Conservation (phyloP, 176 grass and related monocot genomes). For the Raddia guianensis region DNA sequence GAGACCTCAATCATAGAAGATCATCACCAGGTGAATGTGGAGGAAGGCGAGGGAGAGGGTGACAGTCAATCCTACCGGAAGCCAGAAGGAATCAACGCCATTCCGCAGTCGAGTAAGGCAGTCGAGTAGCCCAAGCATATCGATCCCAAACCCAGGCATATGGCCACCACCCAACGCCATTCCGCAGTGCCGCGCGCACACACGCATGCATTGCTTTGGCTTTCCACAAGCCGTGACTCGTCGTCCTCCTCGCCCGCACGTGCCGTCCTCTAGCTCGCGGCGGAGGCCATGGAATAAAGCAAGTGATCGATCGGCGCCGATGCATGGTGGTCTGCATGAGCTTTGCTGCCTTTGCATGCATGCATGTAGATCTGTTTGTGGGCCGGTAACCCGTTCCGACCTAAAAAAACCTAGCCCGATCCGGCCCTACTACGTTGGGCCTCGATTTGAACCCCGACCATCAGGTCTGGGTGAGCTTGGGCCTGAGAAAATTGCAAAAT, state of each 20-base stretch:
- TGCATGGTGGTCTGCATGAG: constrained; percentile 12
- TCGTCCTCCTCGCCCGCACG: background rate
- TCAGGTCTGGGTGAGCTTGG: no score
- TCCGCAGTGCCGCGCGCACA: no score
- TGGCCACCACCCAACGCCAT: constrained; percentile 38
- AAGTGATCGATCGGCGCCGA: background rate
- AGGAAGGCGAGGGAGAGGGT: background rate
- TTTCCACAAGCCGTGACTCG: constrained; percentile 27
- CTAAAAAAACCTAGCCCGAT: no score
- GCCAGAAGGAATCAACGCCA: constrained; percentile 20
- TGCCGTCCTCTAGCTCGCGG: constrained; percentile 21
- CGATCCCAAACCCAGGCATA: constrained; percentile 19
- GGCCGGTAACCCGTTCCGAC: no score
- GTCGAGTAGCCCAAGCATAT: background rate
- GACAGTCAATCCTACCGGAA: background rate
- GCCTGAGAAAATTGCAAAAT: no score
- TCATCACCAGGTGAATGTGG: constrained; percentile 8
- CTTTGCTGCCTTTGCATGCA: no score
- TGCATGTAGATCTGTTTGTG: no score
- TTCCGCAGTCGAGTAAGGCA: no score
- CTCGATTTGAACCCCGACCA: no score
- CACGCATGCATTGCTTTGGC: background rate
- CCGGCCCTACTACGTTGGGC: no score
- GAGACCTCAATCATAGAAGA: constrained; percentile 4
- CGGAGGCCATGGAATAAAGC: constrained; percentile 1